Conservation (phyloP, 805 yeast species). For the Maudiozyma serrabonitensis region DNA sequence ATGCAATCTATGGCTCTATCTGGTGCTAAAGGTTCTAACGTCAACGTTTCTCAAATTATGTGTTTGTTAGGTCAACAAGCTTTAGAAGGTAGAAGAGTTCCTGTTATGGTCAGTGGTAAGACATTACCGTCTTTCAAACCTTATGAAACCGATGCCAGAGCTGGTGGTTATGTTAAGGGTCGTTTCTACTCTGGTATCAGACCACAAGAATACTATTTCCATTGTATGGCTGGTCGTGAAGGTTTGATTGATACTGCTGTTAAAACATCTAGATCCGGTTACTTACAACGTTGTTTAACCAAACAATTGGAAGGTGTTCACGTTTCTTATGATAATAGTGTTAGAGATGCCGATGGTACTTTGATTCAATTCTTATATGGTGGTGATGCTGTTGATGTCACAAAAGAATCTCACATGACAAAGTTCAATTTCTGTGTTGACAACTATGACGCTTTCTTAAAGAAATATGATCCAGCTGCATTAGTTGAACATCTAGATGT, state of each 20-base stretch:
- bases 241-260: conserved; percentile 99
- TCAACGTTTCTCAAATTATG: conserved; percentile 98
- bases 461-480: conserved; percentile 78
- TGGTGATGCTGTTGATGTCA: conserved; percentile 92
- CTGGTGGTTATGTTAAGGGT: conserved; percentile 96
- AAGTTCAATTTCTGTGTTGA: conserved; percentile 90
- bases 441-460: conserved; percentile 76
- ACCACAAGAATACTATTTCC: conserved; percentile 99
- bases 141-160: conserved; percentile 92
- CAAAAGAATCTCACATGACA: conserved; percentile 87
- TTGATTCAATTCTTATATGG: conserved; percentile 93
- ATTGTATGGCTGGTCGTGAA: conserved; percentile 99
- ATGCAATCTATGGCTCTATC: conserved; percentile 99
- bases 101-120: conserved; percentile 98
- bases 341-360: conserved; percentile 91
- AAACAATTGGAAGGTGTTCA: conserved; percentile 97
- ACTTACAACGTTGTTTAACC: conserved; percentile 94
- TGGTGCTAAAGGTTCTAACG: conserved; percentile 98
- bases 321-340: conserved; percentile 86
- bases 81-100: conserved; percentile 97
- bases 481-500: conserved; percentile 68
- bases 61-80: conserved; percentile 98
- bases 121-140: conserved; percentile 95
- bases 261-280: conserved; percentile 96
- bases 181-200: conserved; percentile 95